Base-by-base conservation (phyloP, 2,329 filamentous ascomycete species). In the Xenoacremonium recifei region DNA sequence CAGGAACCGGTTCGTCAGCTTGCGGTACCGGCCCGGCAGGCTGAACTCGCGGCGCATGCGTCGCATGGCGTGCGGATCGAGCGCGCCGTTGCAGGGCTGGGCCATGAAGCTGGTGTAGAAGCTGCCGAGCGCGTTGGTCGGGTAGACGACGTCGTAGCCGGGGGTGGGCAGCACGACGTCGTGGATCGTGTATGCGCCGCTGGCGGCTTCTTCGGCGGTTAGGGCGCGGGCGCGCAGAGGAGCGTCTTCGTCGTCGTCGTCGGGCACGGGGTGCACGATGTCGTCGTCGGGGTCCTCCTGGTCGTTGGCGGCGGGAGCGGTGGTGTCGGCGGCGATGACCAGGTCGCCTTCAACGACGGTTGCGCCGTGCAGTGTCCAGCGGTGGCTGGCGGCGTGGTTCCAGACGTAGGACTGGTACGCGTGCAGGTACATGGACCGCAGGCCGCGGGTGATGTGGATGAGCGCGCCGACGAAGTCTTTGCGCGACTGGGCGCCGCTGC, bases 321-420 rank as follows among this genome's bases (percentile, higher is more conserved):
- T 61, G 20, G 61, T 60, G 16, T 62, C 60, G 16, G 66, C 64
- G 35, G 69, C 62, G 17, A 95, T 74, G 32, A 96, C 82, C 10
- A 99, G 77, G 63, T 99, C 93, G 21, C 93, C 93, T 54, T 85
- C 80, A 12, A 96, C 77, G 13, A 96, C 88, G 40, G 75, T 76
- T 45, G 75, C 66, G 37, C 91, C 90, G 60, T 86, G 85, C 3
- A 80, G 70, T 31, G 82, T 79, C 85, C 89, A 95, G 35, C 93
- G 85, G 54, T 85, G 82, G 51, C 87, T 89, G 2, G 82, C 88
- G 11, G 82, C 87, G 52, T 82, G 80, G 68, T 99, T 99, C 92
- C 92, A 99, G 7, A 99, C 84, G 27, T 90, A 79, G 5, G 88
- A 95, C 65, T 99, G 93, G 67, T 96, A 97, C 5, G 93, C 92